These are phyloP conservation scores for Suillus plorans DNA, from an alignment of 768 basidiomycete species.

Conservation along the genomic window DNA sequence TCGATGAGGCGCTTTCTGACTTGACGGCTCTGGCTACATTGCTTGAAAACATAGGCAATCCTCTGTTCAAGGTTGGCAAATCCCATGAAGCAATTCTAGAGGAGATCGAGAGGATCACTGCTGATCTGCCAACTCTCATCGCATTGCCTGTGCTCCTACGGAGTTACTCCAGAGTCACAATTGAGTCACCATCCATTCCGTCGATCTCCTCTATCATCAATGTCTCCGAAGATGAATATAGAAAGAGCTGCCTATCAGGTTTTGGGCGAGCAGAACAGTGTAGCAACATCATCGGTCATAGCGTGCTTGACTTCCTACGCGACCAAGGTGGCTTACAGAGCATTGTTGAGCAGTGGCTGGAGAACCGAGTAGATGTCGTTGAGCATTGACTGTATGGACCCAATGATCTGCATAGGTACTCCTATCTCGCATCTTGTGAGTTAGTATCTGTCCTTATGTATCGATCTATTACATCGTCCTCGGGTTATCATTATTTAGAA, in stretches of 20 bases:
- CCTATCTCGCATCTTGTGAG: neutral
- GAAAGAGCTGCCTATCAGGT: constrained; percentile 66
- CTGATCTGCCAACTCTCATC: constrained; percentile 71
- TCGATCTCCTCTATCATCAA: constrained; percentile 47
- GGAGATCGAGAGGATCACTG: constrained; percentile 54
- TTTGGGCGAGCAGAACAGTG: constrained; percentile 81
- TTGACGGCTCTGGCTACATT: constrained; percentile 56
- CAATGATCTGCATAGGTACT: neutral
- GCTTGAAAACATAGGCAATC: constrained; percentile 49
- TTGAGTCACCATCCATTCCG: neutral
- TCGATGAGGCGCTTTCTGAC: constrained; percentile 74
- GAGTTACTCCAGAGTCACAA: constrained; percentile 29
- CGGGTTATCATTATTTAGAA: neutral
- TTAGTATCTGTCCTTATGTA: neutral
- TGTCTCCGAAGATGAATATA: constrained; percentile 61
- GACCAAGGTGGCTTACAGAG: constrained; percentile 30
- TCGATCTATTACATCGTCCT: neutral
- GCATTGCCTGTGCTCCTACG: constrained; percentile 68
- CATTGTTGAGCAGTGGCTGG: constrained; percentile 47
- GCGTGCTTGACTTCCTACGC: constrained; percentile 52
- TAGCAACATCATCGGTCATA: constrained; percentile 55
- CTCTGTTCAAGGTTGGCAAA: constrained; percentile 22
- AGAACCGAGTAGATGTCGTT: constrained; percentile 20
- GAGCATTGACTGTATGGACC: constrained; percentile 22
- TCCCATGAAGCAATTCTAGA: constrained; percentile 27